Evolutionary conservation across 257 asterid species (phyloP), one percentile per base, ranked within the genome.

Genomic region (Anisodus acutangulus): DNA sequence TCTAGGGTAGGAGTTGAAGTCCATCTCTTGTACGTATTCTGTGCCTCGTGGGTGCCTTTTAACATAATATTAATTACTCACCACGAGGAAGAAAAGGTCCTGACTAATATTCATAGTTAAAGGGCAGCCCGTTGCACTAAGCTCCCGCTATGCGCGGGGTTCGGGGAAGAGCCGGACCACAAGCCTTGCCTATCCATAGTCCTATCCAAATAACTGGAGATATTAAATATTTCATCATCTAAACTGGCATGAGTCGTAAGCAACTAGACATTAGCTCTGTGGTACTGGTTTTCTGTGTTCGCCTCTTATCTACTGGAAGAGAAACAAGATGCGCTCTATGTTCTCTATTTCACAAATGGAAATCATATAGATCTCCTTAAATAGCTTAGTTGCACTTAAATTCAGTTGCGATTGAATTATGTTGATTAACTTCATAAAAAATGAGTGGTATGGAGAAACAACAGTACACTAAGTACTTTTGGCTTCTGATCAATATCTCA

Each of bases 311-410:
- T 49, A 22, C n/a, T 74, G 63, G 43, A 74, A 49, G 60, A 47
- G 62, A 22, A 74, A 49, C 22, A 49, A 47, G 62, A 74, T 74
- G 19, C 3, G 43, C 9, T 45, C 55, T 71, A 45, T n/a, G n/a
- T 45, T 72, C 79, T 17, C 10, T 71, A 47, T 72, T 45, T 72
- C 58, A 72, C 9, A 72, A 72, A 45, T 45, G 58, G 41, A 72
- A 72, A 5, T 72, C 16, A 72, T 10, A 2, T 72, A n/a, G 17
- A 45, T 72, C 35, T 45, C 39, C 9, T 19, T 11, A 3, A 74
- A 6, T 22, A 22, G 62, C 19, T 49, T 53, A 74, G 43, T 22
- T 12, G 81, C 45, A 74, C 62, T 2, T 74, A 19, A 72, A 11
- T 72, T 49, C 43, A 2, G 5, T 5, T 1, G 11, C 15, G 60